Evolutionary conservation across 2,329 filamentous ascomycete species (phyloP), one percentile per base, ranked within the genome.

Genomic region (Hymenoscyphus repandus): DNA sequence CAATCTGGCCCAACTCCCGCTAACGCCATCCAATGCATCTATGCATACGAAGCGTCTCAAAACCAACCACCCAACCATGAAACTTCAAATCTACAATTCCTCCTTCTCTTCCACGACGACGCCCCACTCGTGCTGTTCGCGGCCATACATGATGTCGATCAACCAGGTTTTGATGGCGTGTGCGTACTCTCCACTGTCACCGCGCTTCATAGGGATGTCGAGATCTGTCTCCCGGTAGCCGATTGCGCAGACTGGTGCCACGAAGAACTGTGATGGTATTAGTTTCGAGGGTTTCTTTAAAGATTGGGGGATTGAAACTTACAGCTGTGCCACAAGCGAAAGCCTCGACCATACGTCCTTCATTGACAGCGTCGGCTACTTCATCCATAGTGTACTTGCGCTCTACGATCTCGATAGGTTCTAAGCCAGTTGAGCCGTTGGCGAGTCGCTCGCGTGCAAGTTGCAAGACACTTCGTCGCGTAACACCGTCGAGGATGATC

Each of bases 261-360:
- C 77, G 62, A 89, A 90, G 74, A 75, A 89, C 81, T 87, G 55
- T 62, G 39, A 57, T 54, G 6, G 18, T 13, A 33, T 54, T 38
- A 52, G 39, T 47, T 34, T 13, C 31, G 12, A 43, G 31, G 2
- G 15, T 43, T 22, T 7, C n/a, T n/a, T 27, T 7, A 7, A 27
- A 7, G 4, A 30, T 40, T 18, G n/a, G n/a, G 30, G 18, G 6
- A 49, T 11, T 27, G 40, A 45, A 58, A 79, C 83, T 74, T 74
- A 87, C 84, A 50, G 91, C 91, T 55, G 91, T 96, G 15, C 92
- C 91, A 32, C 87, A 83, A 6, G 87, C 88, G 65, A 96, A 96
- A 1, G 88, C 80, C 72, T 96, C 91, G 9, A 96, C 68, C 39
- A 96, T 69, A 2, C 90, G 76, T 2, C 88, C 90, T 64, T 96